These are phyloP conservation scores for Lyophyllum atratum DNA, from an alignment of 768 basidiomycete genomes.

Conservation along the genomic window DNA sequence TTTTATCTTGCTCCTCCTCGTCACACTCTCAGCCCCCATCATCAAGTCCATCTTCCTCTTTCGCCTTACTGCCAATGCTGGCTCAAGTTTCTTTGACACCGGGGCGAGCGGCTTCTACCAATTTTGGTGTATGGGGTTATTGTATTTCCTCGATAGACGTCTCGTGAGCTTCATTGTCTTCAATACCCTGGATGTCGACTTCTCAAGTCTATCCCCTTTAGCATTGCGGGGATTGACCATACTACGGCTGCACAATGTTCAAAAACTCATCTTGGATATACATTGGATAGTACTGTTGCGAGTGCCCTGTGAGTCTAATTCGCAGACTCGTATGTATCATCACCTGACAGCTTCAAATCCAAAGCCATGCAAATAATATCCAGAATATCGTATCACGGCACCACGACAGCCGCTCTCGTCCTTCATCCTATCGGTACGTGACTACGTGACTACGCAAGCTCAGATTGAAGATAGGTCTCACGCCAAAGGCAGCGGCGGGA, in stretches of 20 bases:
- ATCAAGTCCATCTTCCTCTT: constrained; percentile 59
- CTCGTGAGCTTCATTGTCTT: constrained; percentile 33
- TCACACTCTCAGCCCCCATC: constrained; percentile 63
- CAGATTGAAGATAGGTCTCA: neutral
- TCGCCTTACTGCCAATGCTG: constrained; percentile 39
- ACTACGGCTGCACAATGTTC: constrained; percentile 47
- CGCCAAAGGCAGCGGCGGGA: constrained; percentile 38
- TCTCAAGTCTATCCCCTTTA: constrained; percentile 23
- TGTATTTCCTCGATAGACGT: constrained; percentile 50
- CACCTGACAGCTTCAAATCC: neutral
- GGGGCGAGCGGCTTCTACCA: constrained; percentile 38
- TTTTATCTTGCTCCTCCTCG: constrained; percentile 62
- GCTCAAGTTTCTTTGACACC: constrained; percentile 32
- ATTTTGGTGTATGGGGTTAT: constrained; percentile 68
- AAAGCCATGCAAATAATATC: constrained; percentile 35
- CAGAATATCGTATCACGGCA: constrained; percentile 43
- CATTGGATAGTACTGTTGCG: constrained; percentile 51
- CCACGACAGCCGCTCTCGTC: constrained; percentile 50
- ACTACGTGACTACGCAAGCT: too few species aligned
- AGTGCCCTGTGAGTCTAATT: constrained; percentile 39
- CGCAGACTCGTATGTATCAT: neutral
- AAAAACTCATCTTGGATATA: constrained; percentile 51
- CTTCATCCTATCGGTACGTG: constrained; percentile 55
- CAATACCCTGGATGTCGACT: constrained; percentile 13
- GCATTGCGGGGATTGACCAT: constrained; percentile 43